Evolutionary conservation across 345 rosid genomes (phyloP).

Genomic region (Camelina sativa): DNA sequence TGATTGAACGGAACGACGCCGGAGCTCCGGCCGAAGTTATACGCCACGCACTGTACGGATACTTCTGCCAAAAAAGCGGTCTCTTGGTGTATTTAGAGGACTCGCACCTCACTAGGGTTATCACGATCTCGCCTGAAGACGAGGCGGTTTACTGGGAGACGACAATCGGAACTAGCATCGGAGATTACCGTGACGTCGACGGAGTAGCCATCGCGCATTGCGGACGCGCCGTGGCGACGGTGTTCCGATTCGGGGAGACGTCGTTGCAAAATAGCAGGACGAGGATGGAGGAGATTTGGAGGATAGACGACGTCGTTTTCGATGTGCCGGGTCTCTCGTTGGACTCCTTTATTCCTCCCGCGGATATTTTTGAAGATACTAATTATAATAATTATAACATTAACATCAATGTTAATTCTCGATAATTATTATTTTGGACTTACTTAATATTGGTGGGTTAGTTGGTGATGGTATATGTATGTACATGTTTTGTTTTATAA

Average conservation of each 20-base stretch:
- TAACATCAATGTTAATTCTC: constrained; percentile 17
- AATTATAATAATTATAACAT: not conserved
- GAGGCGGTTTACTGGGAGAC: constrained; percentile 88
- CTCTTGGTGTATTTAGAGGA: constrained; percentile 81
- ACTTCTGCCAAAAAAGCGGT: constrained; percentile 92
- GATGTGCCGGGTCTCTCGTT: constrained; percentile 85
- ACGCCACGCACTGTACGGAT: constrained; percentile 91
- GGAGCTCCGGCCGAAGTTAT: constrained; percentile 85
- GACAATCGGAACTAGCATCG: constrained; percentile 85
- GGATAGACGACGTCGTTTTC: constrained; percentile 89
- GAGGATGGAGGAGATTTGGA: constrained; percentile 91
- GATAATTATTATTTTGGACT: constrained; percentile 13
- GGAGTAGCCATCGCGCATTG: constrained; percentile 80
- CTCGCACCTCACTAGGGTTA: constrained; percentile 85
- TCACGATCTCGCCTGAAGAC: constrained; percentile 59
- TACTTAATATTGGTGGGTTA: constrained; percentile 35
- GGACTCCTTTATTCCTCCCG: constrained; percentile 93
- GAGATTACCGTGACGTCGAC: constrained; percentile 84
- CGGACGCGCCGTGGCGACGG: constrained; percentile 88
- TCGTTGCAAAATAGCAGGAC: constrained; percentile 78
- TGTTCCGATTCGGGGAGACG: constrained; percentile 78
- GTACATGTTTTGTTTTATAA: constrained; percentile 21
- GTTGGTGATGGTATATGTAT: constrained; percentile 38
- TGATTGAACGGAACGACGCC: constrained; percentile 75
- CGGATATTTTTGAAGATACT: constrained; percentile 65